Base-by-base conservation (phyloP, 1,139 yeast genomes). In the Hyphopichia wangnamkhiaoensis region DNA sequence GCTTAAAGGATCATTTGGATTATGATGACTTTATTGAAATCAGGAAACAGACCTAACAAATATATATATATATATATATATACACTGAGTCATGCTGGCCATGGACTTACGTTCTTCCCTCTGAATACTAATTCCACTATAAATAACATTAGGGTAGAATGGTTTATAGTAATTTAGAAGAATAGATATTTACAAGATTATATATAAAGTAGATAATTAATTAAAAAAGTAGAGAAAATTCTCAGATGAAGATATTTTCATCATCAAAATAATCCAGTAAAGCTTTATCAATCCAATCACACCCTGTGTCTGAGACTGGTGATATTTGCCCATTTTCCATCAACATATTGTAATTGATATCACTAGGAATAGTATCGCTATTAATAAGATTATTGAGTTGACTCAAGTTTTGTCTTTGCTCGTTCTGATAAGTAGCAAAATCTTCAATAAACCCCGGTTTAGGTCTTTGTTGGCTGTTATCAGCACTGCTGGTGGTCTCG, bases 261-360 rank as follows among this genome's bases (percentile, higher is more conserved):
- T 42, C 45, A 17, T 46, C 52, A 41, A 47, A 50, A 33, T 47
- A 53, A 33, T 56, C 59, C 28, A 49, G 41, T 38, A 56, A 42
- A 5, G 59, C 59, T 40, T 71, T 74, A 48, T 74, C 80, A 32
- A 74, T 71, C 79, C 79, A 74, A 45, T 73, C 76, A 59, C 80
- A 74, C 1, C 80, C 80, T 3, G 79, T 72, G 34, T 73, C 79
- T 10, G 74, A 65, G 7, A 59, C 51, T 5, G 77, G 75, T n/a
- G 71, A 64, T 12, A 47, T 14, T n/a, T 26, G 12, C 3, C 20
- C 27, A 5, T 16, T 17, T 3, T 33, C 29, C 9, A 19, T 19
- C 8, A 20, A 19, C 13, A 13, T 17, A 27, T 20, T 17, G 20
- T 27, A 26, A 20, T 26, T 34, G 10, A 19, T 13, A 18, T 27